These are phyloP conservation scores for Pholiota adiposa DNA, from an alignment of 1,284 basidiomycete genomes.

Conservation along the genomic window DNA sequence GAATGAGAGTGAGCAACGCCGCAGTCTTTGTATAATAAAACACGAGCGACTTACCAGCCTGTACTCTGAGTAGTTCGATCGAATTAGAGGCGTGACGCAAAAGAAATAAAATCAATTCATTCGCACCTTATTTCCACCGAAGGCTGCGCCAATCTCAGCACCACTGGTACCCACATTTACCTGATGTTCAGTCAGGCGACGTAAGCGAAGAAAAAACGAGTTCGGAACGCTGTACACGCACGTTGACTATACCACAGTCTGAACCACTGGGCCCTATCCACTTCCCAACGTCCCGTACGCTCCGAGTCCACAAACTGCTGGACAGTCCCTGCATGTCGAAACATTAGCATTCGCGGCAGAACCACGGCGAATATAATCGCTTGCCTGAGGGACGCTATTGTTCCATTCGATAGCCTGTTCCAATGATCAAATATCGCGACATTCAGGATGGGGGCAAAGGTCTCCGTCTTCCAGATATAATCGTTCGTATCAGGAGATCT, in stretches of 20 bases:
- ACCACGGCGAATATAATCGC: constrained; percentile 14
- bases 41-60: constrained; percentile 62
- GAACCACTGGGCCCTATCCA: constrained; percentile 92
- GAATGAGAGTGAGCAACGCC: constrained; percentile 13
- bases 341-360: constrained; percentile 20
- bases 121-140: constrained; percentile 89
- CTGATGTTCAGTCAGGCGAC: constrained; percentile 40
- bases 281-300: constrained; percentile 81
- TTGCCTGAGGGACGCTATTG: constrained; percentile 85
- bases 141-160: constrained; percentile 87
- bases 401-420: constrained; percentile 93
- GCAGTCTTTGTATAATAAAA: neutral
- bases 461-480: constrained; percentile 80
- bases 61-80: constrained; percentile 58
- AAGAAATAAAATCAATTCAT: constrained; percentile 7
- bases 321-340: constrained; percentile 71
- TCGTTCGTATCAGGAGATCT: constrained; percentile 54
- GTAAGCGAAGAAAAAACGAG: constrained; percentile 15
- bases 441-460: constrained; percentile 87
- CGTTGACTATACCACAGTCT: constrained; percentile 88
- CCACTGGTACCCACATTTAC: constrained; percentile 94
- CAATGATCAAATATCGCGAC: constrained; percentile 90
- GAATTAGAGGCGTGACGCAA: neutral
- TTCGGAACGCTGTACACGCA: constrained; percentile 34
- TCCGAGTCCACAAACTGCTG: constrained; percentile 88